Percentiles rank a stretch among this genome's conserved stretches.
Evolutionary conservation across 805 yeast genomes (phyloP).

Genomic region (Trichomonascus vanleenenianus): DNA sequence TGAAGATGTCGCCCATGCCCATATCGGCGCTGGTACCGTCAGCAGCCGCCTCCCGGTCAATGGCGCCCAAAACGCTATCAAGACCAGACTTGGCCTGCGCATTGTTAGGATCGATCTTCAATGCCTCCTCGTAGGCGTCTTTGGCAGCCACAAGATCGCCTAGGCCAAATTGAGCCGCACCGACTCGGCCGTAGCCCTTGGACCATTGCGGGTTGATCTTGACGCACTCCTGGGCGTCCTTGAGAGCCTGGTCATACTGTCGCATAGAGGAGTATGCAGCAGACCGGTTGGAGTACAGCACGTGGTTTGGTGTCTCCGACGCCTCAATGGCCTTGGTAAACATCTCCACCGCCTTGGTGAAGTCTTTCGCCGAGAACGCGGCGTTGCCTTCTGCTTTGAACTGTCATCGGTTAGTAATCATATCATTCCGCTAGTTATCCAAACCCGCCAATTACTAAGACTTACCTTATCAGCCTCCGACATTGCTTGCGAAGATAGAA

Average conservation of each 20-base stretch:
- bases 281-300: constrained; percentile 87
- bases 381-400: constrained; percentile 89
- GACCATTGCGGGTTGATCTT: constrained; percentile 84
- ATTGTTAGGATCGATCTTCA: constrained; percentile 72
- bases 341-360: constrained; percentile 63
- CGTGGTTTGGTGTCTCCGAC: constrained; percentile 80
- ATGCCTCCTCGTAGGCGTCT: constrained; percentile 63
- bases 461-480: constrained; percentile 1
- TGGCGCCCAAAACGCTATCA: constrained; percentile 56
- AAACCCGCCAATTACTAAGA: no score
- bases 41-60: constrained; percentile 38
- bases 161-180: constrained; percentile 86
- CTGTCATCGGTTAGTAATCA: constrained; percentile 8
- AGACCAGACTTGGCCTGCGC: constrained; percentile 84
- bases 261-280: constrained; percentile 80
- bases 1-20: constrained; percentile 72
- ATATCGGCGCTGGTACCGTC: constrained; percentile 49
- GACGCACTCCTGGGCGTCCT: constrained; percentile 80
- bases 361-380: constrained; percentile 84
- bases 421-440: no score
- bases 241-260: constrained; percentile 64
- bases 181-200: constrained; percentile 90
- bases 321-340: constrained; percentile 85
- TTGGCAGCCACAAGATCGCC: constrained; percentile 73
- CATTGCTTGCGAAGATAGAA: no score